A percentile compares a stretch with the other conserved stretches of the same genome.
Evolutionary conservation across 176 grass and related monocot species (phyloP).

Genomic region (Oryza glaberrima): DNA sequence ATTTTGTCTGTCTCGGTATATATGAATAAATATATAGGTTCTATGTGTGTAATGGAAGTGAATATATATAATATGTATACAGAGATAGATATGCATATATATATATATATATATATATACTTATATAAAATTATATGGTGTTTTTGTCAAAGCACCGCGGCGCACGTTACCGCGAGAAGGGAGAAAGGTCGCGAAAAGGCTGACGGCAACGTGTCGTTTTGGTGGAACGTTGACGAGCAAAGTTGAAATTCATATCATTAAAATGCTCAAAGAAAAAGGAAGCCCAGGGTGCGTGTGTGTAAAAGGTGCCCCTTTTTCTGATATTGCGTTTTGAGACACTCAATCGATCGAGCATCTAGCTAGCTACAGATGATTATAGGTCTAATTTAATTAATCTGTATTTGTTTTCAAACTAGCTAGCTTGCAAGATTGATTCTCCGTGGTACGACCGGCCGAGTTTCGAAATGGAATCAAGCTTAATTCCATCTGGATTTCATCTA

Average conservation of each 20-base stretch:
- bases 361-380: neutral
- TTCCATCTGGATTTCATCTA: too few relatives aligned
- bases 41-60: neutral
- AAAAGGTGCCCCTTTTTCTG: neutral
- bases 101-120: neutral
- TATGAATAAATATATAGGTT: neutral
- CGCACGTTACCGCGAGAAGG: neutral
- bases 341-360: neutral
- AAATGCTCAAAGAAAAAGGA: neutral
- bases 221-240: neutral
- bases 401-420: neutral
- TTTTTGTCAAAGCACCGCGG: slow-evolving; percentile 15
- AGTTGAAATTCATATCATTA: neutral
- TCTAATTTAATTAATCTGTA: neutral
- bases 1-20: neutral
- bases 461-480: neutral
- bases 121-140: neutral
- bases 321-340: neutral
- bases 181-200: neutral
- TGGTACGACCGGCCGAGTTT: neutral
- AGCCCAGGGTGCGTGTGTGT: neutral
- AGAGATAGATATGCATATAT: neutral
- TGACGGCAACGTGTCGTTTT: neutral
- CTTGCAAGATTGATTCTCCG: neutral
- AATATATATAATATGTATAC: neutral